Conservation (phyloP, 2,329 filamentous ascomycete species). For the Diplodia scrobiculata region DNA sequence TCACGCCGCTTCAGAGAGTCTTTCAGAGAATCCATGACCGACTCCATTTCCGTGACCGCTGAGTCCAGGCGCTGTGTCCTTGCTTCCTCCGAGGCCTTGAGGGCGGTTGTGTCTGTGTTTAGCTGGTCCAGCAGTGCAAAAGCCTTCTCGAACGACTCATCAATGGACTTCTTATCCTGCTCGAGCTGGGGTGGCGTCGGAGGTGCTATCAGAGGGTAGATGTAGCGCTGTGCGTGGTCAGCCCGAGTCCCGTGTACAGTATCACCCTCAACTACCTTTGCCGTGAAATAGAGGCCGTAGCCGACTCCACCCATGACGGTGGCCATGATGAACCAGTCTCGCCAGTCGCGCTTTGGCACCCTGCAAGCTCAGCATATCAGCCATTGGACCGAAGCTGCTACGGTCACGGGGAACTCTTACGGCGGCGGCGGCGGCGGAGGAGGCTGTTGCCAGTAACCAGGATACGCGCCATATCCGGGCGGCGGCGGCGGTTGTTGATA, state of each 20-base stretch:
- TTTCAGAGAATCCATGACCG: constrained; percentile 78
- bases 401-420: constrained; percentile 41
- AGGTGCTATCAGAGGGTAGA: constrained; percentile 85
- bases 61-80: constrained; percentile 81
- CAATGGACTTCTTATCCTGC: constrained; percentile 88
- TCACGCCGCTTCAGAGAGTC: constrained; percentile 77
- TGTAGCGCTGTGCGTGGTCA: constrained; percentile 67
- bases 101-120: constrained; percentile 79
- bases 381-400: not conserved
- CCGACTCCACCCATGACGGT: constrained; percentile 87
- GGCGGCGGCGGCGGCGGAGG: constrained; percentile 59
- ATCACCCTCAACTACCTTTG: constrained; percentile 62
- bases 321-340: constrained; percentile 99
- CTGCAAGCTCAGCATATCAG: constrained; percentile 32
- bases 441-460: constrained; percentile 57
- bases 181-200: constrained; percentile 92
- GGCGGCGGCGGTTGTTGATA: constrained; percentile 51
- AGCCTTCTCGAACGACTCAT: constrained; percentile 89
- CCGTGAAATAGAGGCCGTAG: constrained; percentile 84
- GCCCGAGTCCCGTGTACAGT: constrained; percentile 24
- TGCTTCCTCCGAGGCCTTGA: constrained; percentile 84
- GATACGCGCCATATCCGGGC: constrained; percentile 54
- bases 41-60: constrained; percentile 80
- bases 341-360: constrained; percentile 83
- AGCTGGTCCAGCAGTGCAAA: constrained; percentile 92